Base-by-base conservation (phyloP, 192 early-diverging fungal genomes). In the Dispira simplex region DNA sequence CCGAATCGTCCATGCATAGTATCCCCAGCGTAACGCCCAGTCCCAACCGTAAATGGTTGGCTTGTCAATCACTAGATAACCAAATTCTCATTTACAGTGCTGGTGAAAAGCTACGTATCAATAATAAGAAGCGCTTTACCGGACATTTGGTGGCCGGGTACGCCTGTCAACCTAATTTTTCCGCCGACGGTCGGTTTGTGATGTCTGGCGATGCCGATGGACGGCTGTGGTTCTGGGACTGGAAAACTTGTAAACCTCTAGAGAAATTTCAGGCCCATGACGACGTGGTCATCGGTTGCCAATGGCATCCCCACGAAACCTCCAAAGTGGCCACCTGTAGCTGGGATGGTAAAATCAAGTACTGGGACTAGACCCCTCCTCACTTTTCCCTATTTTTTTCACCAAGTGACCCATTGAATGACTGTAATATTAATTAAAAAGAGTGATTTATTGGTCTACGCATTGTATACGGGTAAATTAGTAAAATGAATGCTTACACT, bases 131-230 rank as follows among this genome's bases (percentile, higher is more conserved):
- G 68, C 66, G 79, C 44, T 99, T 99, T 74, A 68, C 77, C 25
- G 97, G 97, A 10, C 95, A 97, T 65, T 73, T 95, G 69, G 83
- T 95, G 8, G 97, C 97, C 2, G 97, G 97, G 25, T 99, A 95
- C 75, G 90, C 95, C 11, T 97, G 95, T 78, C 82, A 97, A 68
- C 92, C 92, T 12, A 80, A 82, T 13, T 94, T 97, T 71, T 91
- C 91, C 13, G 86, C 93, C 0, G 95, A 99, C 66, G 92, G 90
- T 11, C 75, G 85, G 51, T 90, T 89, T 65, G 68, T 99, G 56
- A 84, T 84, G 63, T 86, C 81, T 5, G 97, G 97, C 52, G 97
- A 99, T 67, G 81, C 88, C 0, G 91, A 94, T 75, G 97, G 97
- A 11, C 79, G 80, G 64, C 77, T 97, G 46, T 95, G 88, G 85